These are phyloP conservation scores for Cordyceps pruinosa DNA, from an alignment of 2,329 filamentous ascomycete genomes.

Conservation along the genomic window DNA sequence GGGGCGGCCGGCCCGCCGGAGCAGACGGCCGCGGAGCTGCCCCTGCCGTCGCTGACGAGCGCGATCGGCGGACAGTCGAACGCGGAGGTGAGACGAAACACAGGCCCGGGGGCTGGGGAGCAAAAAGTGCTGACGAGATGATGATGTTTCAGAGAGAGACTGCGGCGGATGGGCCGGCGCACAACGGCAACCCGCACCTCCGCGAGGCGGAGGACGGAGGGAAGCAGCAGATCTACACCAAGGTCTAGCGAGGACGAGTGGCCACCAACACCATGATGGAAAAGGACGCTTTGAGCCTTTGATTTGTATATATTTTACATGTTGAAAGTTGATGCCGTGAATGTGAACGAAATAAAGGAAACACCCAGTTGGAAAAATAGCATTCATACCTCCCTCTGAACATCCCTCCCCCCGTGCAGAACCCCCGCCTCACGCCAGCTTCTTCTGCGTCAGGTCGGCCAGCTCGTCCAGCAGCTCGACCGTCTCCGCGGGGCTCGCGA, in stretches of 20 bases:
- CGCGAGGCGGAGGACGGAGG: neutral
- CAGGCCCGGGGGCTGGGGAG: neutral
- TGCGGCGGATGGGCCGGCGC: neutral
- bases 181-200: neutral
- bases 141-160: no score
- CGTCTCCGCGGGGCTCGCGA: slow-evolving; percentile 86
- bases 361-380: no score
- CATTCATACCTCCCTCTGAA: no score
- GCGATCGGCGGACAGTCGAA: no score
- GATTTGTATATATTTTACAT: neutral
- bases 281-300: neutral
- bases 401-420: no score
- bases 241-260: no score
- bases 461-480: slow-evolving; percentile 84
- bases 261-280: neutral
- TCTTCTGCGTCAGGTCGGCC: slow-evolving; percentile 48
- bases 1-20: no score
- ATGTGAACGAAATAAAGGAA: neutral
- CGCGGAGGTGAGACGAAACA: no score
- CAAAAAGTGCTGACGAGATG: neutral
- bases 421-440: slow-evolving; percentile 28
- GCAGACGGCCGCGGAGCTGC: no score
- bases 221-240: neutral
- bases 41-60: no score
- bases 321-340: neutral